Evolutionary conservation across 805 yeast genomes (phyloP).

Genomic region (Myxozyma monticola): DNA sequence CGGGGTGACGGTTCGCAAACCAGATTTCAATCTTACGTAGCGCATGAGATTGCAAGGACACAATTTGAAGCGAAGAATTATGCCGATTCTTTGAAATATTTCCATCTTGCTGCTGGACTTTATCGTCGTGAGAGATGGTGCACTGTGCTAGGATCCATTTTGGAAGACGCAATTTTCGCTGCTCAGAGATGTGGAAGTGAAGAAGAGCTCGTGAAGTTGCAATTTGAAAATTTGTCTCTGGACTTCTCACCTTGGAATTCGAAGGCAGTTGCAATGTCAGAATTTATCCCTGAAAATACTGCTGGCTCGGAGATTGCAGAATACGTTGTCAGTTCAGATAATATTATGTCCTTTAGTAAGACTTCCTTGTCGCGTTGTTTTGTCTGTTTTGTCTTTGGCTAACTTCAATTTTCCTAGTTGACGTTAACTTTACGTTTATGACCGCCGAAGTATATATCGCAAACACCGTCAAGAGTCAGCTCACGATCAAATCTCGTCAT

Average conservation of each 20-base stretch:
- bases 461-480: constrained; percentile 8
- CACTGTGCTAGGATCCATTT: constrained; percentile 38
- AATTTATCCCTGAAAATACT: constrained; percentile 4
- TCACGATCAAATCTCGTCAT: constrained; percentile 20
- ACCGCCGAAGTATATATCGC: constrained; percentile 15
- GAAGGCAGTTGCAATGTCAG: constrained; percentile 4
- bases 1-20: constrained; percentile 17
- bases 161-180: constrained; percentile 45
- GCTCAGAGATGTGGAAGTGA: constrained; percentile 18
- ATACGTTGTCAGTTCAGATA: constrained; percentile 10
- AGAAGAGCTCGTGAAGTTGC: constrained; percentile 14
- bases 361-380: not conserved
- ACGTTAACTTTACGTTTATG: constrained; percentile 18
- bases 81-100: constrained; percentile 47
- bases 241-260: constrained; percentile 17
- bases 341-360: constrained; percentile 15
- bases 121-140: constrained; percentile 49
- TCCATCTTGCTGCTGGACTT: constrained; percentile 42
- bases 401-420: constrained; percentile 5
- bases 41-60: constrained; percentile 50
- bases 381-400: not conserved
- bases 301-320: not conserved
- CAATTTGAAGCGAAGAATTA: constrained; percentile 40
- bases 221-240: constrained; percentile 22
- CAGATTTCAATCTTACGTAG: constrained; percentile 24